phyloP scores from a whole-genome alignment of 371 early-diverging fungal genomes.

The Circinella minor region DNA sequence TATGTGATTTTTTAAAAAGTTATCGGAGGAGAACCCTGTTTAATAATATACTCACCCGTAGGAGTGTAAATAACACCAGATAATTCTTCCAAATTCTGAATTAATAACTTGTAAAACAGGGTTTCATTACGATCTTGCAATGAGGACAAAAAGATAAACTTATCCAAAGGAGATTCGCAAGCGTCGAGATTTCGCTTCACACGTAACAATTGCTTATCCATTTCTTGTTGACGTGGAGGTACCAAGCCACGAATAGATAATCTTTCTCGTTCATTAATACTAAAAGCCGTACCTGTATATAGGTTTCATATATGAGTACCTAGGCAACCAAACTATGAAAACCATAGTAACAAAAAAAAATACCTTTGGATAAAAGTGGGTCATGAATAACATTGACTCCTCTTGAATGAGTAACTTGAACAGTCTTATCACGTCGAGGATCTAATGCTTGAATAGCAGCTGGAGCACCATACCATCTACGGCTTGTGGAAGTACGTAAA shows the following conservation, averaged over 20 bases:
- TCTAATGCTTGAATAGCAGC: slow-evolving; percentile 39
- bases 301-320: neutral
- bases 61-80: slow-evolving; percentile 56
- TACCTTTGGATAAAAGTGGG: slow-evolving; percentile 62
- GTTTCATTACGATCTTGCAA: slow-evolving; percentile 71
- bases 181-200: slow-evolving; percentile 65
- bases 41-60: slow-evolving; percentile 32
- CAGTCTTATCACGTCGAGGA: slow-evolving; percentile 62
- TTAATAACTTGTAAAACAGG: slow-evolving; percentile 66
- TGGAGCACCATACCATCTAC: slow-evolving; percentile 18
- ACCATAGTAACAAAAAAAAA: neutral
- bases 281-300: slow-evolving; percentile 63
- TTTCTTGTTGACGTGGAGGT: slow-evolving; percentile 68
- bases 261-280: slow-evolving; percentile 65
- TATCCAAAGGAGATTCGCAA: slow-evolving; percentile 60
- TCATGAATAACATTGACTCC: slow-evolving; percentile 67
- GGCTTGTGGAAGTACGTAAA: neutral
- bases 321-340: neutral
- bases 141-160: slow-evolving; percentile 58
- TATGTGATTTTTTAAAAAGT: neutral
- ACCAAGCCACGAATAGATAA: slow-evolving; percentile 72
- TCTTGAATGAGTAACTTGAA: slow-evolving; percentile 56
- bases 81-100: slow-evolving; percentile 59
- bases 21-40: no score
- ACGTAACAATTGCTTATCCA: slow-evolving; percentile 66